Percentiles rank a stretch among this genome's conserved stretches.
Conservation (phyloP, 768 basidiomycete species). For the Udeniomyces megalosporus region DNA sequence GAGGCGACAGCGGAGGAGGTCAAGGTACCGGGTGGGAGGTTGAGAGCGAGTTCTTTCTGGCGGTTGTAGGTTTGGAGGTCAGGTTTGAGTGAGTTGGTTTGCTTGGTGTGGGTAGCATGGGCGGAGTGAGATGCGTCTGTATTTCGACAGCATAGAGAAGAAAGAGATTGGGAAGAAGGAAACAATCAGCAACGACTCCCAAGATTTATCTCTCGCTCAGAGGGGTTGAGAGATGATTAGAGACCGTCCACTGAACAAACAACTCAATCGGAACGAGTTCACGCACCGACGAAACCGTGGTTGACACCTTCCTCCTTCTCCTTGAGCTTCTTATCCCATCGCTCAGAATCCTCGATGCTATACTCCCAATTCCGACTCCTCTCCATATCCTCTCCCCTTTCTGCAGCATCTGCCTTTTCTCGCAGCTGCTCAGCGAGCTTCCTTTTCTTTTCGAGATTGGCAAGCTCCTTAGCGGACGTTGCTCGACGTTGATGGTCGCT, state of each 20-base stretch:
- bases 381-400: constrained; percentile 45
- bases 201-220: too few relatives aligned
- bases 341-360: constrained; percentile 86
- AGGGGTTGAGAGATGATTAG: too few relatives aligned
- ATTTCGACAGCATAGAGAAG: too few relatives aligned
- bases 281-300: constrained; percentile 78
- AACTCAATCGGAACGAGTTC: too few relatives aligned
- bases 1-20: constrained; percentile 34
- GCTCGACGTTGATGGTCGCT: constrained; percentile 69
- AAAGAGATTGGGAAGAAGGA: too few relatives aligned
- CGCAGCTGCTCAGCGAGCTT: constrained; percentile 77
- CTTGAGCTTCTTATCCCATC: constrained; percentile 62
- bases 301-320: constrained; percentile 78
- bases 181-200: too few relatives aligned
- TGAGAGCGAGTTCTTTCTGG: constrained; percentile 74
- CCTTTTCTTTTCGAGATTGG: constrained; percentile 72
- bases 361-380: constrained; percentile 87
- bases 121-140: constrained; percentile 82
- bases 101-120: constrained; percentile 77
- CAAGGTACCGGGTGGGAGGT: constrained; percentile 54
- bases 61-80: constrained; percentile 72
- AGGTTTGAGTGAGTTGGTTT: constrained; percentile 71
- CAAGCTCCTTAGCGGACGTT: constrained; percentile 58
- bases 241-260: too few relatives aligned
- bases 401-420: constrained; percentile 39